These are phyloP conservation scores for Debaryomyces maramus DNA, from an alignment of 805 yeast genomes.

Conservation along the genomic window DNA sequence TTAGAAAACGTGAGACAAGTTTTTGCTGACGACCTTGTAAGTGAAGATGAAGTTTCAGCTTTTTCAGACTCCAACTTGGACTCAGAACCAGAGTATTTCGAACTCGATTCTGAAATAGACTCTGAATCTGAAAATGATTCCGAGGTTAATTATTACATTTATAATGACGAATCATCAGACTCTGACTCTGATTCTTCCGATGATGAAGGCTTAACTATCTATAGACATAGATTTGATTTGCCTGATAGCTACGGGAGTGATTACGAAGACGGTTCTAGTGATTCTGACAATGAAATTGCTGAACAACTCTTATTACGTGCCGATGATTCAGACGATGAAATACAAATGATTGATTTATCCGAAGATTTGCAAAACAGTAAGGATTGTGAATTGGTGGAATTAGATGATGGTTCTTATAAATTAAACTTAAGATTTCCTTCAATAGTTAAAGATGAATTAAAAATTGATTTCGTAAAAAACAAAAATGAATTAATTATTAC, in stretches of 20 bases:
- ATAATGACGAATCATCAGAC: conserved; percentile 12
- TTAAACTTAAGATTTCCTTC: conserved; percentile 44
- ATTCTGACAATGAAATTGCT: conserved; percentile 35
- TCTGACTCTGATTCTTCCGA: conserved; percentile 27
- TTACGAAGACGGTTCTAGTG: conserved; percentile 27
- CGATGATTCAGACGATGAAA: conserved; percentile 31
- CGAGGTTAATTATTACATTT: conserved; percentile 21
- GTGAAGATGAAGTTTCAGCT: conserved; percentile 25
- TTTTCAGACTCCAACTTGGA: conserved; percentile 24
- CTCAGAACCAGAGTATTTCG: conserved; percentile 28
- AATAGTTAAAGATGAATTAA: conserved; percentile 39
- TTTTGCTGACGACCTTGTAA: conserved; percentile 34
- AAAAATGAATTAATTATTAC: conserved; percentile 42
- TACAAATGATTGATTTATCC: conserved; percentile 39
- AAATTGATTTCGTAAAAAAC: conserved; percentile 37
- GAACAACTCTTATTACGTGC: conserved; percentile 26
- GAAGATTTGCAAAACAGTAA: conserved; percentile 43
- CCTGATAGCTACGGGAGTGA: conserved; percentile 32
- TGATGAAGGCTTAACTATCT: conserved; percentile 44
- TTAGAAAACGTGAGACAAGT: conserved; percentile 38
- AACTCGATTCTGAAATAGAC: conserved; percentile 33
- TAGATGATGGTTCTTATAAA: conserved; percentile 39
- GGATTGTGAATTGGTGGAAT: conserved; percentile 43
- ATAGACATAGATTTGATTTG: conserved; percentile 40
- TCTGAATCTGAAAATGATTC: conserved; percentile 13